A percentile compares a stretch with the other conserved stretches of the same genome.
Evolutionary conservation across 495 filamentous ascomycete genomes (phyloP).

Genomic region (Diplogelasinospora grovesii): DNA sequence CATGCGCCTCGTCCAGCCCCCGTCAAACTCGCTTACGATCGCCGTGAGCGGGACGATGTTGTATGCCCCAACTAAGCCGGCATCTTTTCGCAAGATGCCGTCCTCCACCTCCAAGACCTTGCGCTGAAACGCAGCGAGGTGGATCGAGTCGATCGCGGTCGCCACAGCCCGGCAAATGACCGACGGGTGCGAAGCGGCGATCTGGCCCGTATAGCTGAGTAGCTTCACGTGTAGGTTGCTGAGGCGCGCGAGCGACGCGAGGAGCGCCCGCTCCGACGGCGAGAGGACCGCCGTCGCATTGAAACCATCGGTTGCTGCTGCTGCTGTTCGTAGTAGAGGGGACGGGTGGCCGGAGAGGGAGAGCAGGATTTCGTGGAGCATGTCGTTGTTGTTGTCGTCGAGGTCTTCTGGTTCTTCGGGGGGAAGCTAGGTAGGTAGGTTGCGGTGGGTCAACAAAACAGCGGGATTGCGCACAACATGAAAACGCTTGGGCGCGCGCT

Average conservation of each 20-base stretch:
- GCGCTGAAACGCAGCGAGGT: constrained; percentile 72
- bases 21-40: constrained; percentile 73
- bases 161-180: constrained; percentile 85
- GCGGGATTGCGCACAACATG: neutral
- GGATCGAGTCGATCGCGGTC: constrained; percentile 61
- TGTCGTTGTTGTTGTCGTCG: constrained; percentile 34
- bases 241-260: constrained; percentile 66
- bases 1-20: constrained; percentile 75
- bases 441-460: neutral
- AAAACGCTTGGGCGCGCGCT: too few relatives aligned
- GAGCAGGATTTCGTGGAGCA: constrained; percentile 97
- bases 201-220: constrained; percentile 52
- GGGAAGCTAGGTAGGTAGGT: constrained; percentile 8
- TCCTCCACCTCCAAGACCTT: constrained; percentile 81
- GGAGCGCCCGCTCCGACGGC: constrained; percentile 73
- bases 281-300: constrained; percentile 46
- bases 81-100: constrained; percentile 63
- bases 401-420: constrained; percentile 1
- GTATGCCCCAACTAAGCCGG: constrained; percentile 74
- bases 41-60: constrained; percentile 86
- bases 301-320: constrained; percentile 23
- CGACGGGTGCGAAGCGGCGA: constrained; percentile 64
- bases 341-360: constrained; percentile 91
- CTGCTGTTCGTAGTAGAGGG: constrained; percentile 58
- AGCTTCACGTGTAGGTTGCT: constrained; percentile 69